A percentile compares a stretch with the other conserved stretches of the same genome.
These are phyloP conservation scores for Paramecium primaurelia DNA, from an alignment of 73 alveolate species.

Conservation along the genomic window DNA sequence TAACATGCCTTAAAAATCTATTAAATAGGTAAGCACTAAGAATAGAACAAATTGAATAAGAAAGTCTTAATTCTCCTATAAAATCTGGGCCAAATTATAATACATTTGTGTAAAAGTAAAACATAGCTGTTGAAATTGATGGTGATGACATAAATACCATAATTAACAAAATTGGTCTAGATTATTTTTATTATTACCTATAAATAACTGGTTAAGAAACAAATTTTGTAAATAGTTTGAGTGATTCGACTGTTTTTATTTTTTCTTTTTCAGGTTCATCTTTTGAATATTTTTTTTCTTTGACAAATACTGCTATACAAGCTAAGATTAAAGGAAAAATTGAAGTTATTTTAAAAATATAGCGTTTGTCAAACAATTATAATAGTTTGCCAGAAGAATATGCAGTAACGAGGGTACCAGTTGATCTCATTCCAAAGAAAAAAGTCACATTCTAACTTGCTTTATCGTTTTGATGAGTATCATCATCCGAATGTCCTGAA, in stretches of 20 bases:
- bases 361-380: neutral
- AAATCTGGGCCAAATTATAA: slow-evolving; percentile 51
- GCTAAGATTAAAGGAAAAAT: slow-evolving; percentile 40
- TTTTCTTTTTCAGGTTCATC: neutral
- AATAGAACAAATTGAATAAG: slow-evolving; percentile 42
- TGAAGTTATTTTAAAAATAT: slow-evolving; percentile 30
- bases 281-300: slow-evolving; percentile 10
- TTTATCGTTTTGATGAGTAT: neutral
- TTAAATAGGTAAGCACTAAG: slow-evolving; percentile 32
- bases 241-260: neutral
- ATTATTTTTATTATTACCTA: neutral
- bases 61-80: slow-evolving; percentile 42
- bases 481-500: slow-evolving; percentile 28
- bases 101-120: slow-evolving; percentile 51
- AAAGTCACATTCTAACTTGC: slow-evolving; percentile 56
- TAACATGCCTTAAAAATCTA: slow-evolving; percentile 32
- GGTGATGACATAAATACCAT: slow-evolving; percentile 53
- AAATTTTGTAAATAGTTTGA: slow-evolving; percentile 13
- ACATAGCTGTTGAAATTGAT: slow-evolving; percentile 49
- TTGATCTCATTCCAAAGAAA: slow-evolving; percentile 53
- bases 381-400: slow-evolving; percentile 47
- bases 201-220: slow-evolving; percentile 37
- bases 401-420: slow-evolving; percentile 48
- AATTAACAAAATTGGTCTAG: slow-evolving; percentile 43
- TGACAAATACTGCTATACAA: neutral